Evolutionary conservation across 208 protist species (phyloP).

Genomic region (Crithidia acanthocephali): DNA sequence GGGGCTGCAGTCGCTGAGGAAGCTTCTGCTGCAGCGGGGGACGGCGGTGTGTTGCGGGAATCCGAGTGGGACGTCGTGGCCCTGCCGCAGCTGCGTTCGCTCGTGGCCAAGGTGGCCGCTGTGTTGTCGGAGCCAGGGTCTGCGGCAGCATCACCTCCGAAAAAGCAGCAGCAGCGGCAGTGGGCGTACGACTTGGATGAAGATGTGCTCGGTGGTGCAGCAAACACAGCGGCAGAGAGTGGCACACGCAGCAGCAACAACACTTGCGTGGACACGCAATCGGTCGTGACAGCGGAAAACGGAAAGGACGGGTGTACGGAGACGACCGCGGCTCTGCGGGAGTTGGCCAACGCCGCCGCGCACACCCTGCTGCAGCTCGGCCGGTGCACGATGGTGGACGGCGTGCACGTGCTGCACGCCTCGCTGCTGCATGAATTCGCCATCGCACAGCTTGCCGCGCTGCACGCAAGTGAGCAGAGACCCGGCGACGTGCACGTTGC

Average conservation of each 20-base stretch:
- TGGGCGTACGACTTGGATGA: constrained; percentile 71
- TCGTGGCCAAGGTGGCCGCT: background rate
- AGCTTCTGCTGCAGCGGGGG: too few species aligned
- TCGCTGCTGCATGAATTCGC: constrained; percentile 33
- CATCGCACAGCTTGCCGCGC: constrained; percentile 2
- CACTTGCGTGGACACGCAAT: too few species aligned
- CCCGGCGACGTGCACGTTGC: background rate
- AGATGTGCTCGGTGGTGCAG: too few species aligned
- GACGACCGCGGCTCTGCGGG: constrained; percentile 8
- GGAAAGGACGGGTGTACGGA: background rate
- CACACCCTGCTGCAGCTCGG: constrained; percentile 24
- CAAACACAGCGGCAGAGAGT: background rate
- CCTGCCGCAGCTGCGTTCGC: constrained; percentile 9
- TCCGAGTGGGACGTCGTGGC: constrained; percentile 16
- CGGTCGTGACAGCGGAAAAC: background rate
- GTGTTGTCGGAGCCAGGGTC: background rate
- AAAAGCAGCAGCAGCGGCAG: constrained; percentile 16
- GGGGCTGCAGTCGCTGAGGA: background rate
- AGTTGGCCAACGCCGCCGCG: constrained; percentile 16
- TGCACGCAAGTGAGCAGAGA: background rate
- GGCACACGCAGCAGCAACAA: background rate
- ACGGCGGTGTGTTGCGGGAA: background rate
- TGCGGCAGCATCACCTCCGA: background rate
- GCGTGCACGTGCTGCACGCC: constrained; percentile 37
- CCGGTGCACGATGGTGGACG: constrained; percentile 39